These are phyloP conservation scores for Eucalyptus polyanthemos DNA, from an alignment of 345 rosid genomes.

Conservation along the genomic window DNA sequence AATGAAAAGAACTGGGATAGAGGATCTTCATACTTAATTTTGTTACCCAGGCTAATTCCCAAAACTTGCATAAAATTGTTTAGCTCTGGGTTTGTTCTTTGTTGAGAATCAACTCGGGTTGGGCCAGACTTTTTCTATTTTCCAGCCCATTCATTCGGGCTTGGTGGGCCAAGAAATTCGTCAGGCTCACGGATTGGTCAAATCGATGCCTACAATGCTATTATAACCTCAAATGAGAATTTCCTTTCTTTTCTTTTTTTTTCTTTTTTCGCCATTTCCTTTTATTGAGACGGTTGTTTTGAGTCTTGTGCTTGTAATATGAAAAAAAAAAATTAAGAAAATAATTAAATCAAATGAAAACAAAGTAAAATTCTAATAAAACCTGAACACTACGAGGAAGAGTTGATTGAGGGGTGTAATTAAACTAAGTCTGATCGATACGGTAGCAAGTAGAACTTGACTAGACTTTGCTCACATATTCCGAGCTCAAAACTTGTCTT, in stretches of 20 bases:
- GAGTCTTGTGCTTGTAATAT: background rate
- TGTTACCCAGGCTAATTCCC: background rate
- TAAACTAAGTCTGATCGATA: background rate
- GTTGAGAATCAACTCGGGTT: background rate
- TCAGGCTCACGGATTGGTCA: background rate
- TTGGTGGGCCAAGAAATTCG: background rate
- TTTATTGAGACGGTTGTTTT: background rate
- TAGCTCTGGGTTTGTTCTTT: background rate
- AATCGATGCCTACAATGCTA: background rate
- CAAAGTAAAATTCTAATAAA: background rate
- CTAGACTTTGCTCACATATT: fast-evolving
- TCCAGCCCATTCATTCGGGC: background rate
- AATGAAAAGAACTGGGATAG: background rate
- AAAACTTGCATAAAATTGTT: background rate
- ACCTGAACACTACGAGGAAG: background rate
- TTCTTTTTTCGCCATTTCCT: background rate
- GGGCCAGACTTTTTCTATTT: background rate
- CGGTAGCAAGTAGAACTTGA: background rate
- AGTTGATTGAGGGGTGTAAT: background rate
- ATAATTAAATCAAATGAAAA: background rate
- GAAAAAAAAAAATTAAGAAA: background rate
- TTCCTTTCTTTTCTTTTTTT: background rate
- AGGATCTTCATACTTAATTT: background rate
- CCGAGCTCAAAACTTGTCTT: background rate
- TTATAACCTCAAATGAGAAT: background rate